These are phyloP conservation scores for Starmera caribaea DNA, from an alignment of 805 yeast genomes.

Conservation along the genomic window DNA sequence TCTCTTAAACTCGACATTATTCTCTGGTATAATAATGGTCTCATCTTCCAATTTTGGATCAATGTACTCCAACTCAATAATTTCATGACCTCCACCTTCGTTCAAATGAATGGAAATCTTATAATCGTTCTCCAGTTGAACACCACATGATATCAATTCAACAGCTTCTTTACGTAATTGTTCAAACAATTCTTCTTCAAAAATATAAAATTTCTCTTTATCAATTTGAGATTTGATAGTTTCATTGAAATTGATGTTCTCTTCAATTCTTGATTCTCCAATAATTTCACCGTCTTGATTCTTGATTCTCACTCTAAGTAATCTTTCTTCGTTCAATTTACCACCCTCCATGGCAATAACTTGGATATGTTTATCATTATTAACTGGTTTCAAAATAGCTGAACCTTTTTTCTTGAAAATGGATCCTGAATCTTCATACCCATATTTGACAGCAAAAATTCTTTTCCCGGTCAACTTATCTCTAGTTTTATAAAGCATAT, in stretches of 20 bases:
- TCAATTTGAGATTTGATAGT: slow-evolving; percentile 48
- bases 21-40: slow-evolving; percentile 26
- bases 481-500: slow-evolving; percentile 58
- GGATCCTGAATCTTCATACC: slow-evolving; percentile 88
- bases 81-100: slow-evolving; percentile 32
- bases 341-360: slow-evolving; percentile 26
- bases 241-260: slow-evolving; percentile 14
- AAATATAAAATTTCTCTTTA: slow-evolving; percentile 62
- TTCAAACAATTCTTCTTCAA: slow-evolving; percentile 83
- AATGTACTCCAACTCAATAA: slow-evolving; percentile 63
- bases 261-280: slow-evolving; percentile 39
- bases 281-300: slow-evolving; percentile 41
- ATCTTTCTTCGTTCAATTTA: slow-evolving; percentile 30
- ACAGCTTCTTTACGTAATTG: slow-evolving; percentile 73
- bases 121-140: slow-evolving; percentile 50
- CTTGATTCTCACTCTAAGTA: slow-evolving; percentile 50
- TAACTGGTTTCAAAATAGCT: slow-evolving; percentile 53
- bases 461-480: slow-evolving; percentile 43
- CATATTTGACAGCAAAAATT: slow-evolving; percentile 74
- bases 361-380: slow-evolving; percentile 28
- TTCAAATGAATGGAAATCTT: slow-evolving; percentile 57
- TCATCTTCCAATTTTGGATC: slow-evolving; percentile 26
- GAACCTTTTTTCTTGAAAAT: slow-evolving; percentile 55
- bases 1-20: slow-evolving; percentile 22
- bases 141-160: slow-evolving; percentile 56